phyloP scores from a whole-genome alignment of 768 basidiomycete genomes.

The Lactarius vividus region DNA sequence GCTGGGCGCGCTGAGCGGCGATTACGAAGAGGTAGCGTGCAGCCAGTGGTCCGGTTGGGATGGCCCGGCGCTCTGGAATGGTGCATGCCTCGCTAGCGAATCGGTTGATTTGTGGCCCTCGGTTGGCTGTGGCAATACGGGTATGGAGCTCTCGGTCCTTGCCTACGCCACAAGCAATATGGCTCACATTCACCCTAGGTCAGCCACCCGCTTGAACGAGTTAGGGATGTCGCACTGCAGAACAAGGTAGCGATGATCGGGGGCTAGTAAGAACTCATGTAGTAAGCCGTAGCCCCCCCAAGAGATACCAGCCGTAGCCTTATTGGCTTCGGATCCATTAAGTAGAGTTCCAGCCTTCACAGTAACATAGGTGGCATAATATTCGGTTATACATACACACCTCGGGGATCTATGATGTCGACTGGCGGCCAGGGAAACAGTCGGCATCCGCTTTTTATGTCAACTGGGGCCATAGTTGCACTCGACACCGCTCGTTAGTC shows the following conservation, averaged over 20 bases:
- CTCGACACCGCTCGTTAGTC: too few species aligned
- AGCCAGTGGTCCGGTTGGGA: conserved; percentile 57
- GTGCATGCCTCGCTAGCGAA: conserved; percentile 52
- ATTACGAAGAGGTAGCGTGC: conserved; percentile 55
- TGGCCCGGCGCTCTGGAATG: conserved; percentile 45
- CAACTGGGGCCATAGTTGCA: conserved; percentile 27
- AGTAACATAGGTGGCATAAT: conserved; percentile 19
- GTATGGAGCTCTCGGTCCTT: conserved; percentile 31
- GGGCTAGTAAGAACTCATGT: background rate
- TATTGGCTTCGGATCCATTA: background rate
- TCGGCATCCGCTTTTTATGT: conserved; percentile 22
- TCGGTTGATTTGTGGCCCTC: conserved; percentile 50
- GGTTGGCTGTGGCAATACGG: conserved; percentile 53
- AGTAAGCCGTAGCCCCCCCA: background rate
- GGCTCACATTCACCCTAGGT: background rate
- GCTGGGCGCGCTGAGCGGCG: conserved; percentile 52
- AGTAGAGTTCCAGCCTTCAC: background rate
- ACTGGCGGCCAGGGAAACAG: background rate
- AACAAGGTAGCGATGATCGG: background rate
- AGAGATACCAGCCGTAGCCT: background rate
- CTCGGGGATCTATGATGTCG: too few species aligned
- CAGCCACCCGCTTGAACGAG: conserved; percentile 9
- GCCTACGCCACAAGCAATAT: background rate
- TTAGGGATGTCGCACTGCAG: background rate
- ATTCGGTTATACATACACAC: too few species aligned